Base-by-base conservation (phyloP, 2,329 filamentous ascomycete genomes). In the Scedosporium aurantiacum region DNA sequence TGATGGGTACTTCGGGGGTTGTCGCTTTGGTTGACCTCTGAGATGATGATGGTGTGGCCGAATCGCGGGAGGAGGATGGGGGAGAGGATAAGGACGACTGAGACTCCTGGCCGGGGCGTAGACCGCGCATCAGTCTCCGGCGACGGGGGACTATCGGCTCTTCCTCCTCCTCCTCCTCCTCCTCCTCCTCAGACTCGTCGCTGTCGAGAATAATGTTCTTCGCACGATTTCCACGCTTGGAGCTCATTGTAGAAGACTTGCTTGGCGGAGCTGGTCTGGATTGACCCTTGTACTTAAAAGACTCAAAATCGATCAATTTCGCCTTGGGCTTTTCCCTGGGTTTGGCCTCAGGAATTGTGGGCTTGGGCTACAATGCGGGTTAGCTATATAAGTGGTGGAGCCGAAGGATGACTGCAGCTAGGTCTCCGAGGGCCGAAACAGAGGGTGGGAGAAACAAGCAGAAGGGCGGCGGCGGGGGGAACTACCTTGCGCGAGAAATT, bases 401-500 rank as follows among this genome's bases (percentile, higher is more conserved):
- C 12, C 18, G 50, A 14, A 25, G 18, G 50, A 37, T 37, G 32
- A 37, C 32, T 37, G 32, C 32, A 37, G 32, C 10, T 6, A 12
- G 32, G 32, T 12, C 32, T 37, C 1, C 7, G 50, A 5, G 23
- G 10, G 18, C 50, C 6, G 5, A 54, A 21, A 21, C n/a, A 52
- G 43, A n/a, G 16, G 21, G 43, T 2, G n/a, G 5, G 12, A 52
- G 40, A 60, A 43, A 50, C n/a, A 43, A 18, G 18, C 5, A n/a
- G 21, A 50, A 16, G 14, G 12, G 23, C 3, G 25, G 2, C 7
- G 52, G 60, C n/a, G 14, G 23, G 37, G 5, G 6, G 27, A 16
- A 25, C 57, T 58, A 62, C 61, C 57, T 43, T 45, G n/a, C 43
- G 52, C 14, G 28, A 56, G 66, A 82, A 82, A 16, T 74, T 74